These are phyloP conservation scores for Immersiporthe knoxdaviesiana DNA, from an alignment of 2,329 filamentous ascomycete species.

Conservation along the genomic window DNA sequence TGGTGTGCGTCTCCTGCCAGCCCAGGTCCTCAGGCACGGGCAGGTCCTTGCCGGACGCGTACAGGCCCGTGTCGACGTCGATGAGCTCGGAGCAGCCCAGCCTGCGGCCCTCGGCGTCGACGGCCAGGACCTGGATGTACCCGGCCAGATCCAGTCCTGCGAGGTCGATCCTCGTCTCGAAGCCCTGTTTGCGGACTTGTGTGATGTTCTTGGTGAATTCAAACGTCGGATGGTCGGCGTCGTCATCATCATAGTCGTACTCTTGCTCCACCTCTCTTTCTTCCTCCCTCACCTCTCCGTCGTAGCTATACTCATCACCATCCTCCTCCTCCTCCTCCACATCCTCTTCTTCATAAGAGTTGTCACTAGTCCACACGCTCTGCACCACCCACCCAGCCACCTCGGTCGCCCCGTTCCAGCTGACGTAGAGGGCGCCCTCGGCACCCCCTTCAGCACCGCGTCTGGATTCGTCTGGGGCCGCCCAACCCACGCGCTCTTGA, in stretches of 20 bases:
- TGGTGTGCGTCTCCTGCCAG: conserved; percentile 12
- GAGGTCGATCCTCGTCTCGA: conserved; percentile 28
- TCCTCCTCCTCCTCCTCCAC: too few relatives aligned
- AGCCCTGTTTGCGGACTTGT: neutral
- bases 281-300: neutral
- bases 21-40: conserved; percentile 14
- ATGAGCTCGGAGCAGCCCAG: conserved; percentile 11
- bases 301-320: neutral
- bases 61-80: conserved; percentile 10
- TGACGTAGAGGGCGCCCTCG: conserved; percentile 5
- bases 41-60: conserved; percentile 13
- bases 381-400: conserved; percentile 4
- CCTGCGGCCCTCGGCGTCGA: neutral
- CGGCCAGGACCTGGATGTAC: conserved; percentile 10
- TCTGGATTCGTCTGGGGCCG: conserved; percentile 10
- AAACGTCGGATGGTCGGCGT: neutral
- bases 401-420: conserved; percentile 17
- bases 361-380: neutral
- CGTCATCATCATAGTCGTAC: neutral
- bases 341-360: too few relatives aligned
- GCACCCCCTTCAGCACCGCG: neutral
- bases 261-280: neutral
- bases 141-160: conserved; percentile 6
- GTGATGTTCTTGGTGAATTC: neutral
- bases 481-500: conserved; percentile 13